Evolutionary conservation across 768 basidiomycete genomes (phyloP).

Genomic region (Myochromella boudieri): DNA sequence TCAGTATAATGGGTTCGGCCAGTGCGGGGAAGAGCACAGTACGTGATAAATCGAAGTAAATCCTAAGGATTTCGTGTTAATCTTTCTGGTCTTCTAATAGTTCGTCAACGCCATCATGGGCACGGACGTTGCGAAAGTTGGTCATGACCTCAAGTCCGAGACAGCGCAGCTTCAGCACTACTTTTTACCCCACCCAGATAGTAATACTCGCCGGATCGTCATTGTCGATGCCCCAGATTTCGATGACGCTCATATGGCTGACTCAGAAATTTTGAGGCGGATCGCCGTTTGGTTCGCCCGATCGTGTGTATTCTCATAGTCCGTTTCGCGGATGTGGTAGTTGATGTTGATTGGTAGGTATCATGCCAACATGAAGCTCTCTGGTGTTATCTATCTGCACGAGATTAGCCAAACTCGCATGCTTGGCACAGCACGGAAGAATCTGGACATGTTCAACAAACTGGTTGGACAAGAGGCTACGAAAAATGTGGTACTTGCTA

Average conservation of each 20-base stretch:
- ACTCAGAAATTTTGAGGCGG: slow-evolving; percentile 9
- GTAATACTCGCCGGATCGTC: slow-evolving; percentile 8
- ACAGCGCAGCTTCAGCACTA: slow-evolving; percentile 13
- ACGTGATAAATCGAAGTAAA: neutral
- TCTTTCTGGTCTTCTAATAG: neutral
- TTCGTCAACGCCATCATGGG: slow-evolving; percentile 11
- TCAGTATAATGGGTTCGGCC: slow-evolving; percentile 2
- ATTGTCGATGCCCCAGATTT: slow-evolving; percentile 13
- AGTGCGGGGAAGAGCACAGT: slow-evolving; percentile 6
- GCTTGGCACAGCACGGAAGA: slow-evolving; percentile 18
- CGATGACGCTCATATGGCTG: slow-evolving; percentile 11
- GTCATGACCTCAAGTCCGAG: slow-evolving; percentile 11
- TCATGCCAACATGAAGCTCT: slow-evolving; percentile 11
- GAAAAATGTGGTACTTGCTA: slow-evolving; percentile 16
- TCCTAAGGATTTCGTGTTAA: neutral
- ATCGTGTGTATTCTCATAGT: slow-evolving; percentile 2
- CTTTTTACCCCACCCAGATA: slow-evolving; percentile 8
- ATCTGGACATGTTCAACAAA: slow-evolving; percentile 19
- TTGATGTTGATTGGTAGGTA: slow-evolving; percentile 1
- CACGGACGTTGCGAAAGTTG: slow-evolving; percentile 3
- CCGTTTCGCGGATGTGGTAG: neutral
- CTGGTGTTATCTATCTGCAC: slow-evolving; percentile 17
- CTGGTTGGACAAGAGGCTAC: slow-evolving; percentile 12
- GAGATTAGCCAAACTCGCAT: slow-evolving; percentile 20
- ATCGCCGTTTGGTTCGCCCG: slow-evolving; percentile 12